Conservation (phyloP, 108 stramenopile species). For the Cyclostephanos tholiformis region DNA sequence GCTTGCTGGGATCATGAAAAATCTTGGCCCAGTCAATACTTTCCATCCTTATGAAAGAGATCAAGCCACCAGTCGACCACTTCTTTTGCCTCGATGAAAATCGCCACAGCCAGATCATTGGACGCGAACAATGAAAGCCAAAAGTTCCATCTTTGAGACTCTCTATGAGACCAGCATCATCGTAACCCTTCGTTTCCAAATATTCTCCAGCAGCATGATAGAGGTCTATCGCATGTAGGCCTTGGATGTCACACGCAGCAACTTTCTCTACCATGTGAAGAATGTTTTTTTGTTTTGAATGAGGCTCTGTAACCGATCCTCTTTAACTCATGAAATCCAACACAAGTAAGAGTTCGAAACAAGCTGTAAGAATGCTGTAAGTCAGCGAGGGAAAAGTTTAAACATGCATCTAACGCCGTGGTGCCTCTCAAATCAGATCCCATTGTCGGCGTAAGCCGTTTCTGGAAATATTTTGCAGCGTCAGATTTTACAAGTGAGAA, state of each 20-base stretch:
- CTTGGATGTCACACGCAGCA: slow-evolving; percentile 39
- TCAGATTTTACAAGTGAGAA: not conserved
- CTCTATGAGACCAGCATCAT: slow-evolving; percentile 21
- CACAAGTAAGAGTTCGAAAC: slow-evolving; percentile 27
- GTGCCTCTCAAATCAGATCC: slow-evolving; percentile 42
- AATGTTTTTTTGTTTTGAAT: slow-evolving; percentile 31
- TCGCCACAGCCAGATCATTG: slow-evolving; percentile 47
- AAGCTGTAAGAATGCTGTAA: slow-evolving; percentile 16
- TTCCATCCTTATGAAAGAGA: not conserved
- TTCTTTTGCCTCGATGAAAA: slow-evolving; percentile 46
- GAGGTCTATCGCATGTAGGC: slow-evolving; percentile 22
- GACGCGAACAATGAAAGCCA: slow-evolving; percentile 24
- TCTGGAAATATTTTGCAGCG: slow-evolving; percentile 10
- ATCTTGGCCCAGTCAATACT: slow-evolving; percentile 31
- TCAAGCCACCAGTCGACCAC: not conserved
- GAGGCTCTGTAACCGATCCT: slow-evolving; percentile 35
- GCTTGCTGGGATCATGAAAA: slow-evolving; percentile 37
- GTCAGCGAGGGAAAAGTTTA: slow-evolving; percentile 43
- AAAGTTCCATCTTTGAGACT: slow-evolving; percentile 37
- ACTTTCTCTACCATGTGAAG: slow-evolving; percentile 54
- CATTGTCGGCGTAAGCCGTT: slow-evolving; percentile 28
- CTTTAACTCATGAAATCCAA: slow-evolving; percentile 42
- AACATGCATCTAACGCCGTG: slow-evolving; percentile 45
- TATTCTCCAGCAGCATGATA: slow-evolving; percentile 38
- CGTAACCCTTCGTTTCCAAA: slow-evolving; percentile 33